Evolutionary conservation across 192 early-diverging fungal species (phyloP).

Genomic region (Hyaloraphidium curvatum): DNA sequence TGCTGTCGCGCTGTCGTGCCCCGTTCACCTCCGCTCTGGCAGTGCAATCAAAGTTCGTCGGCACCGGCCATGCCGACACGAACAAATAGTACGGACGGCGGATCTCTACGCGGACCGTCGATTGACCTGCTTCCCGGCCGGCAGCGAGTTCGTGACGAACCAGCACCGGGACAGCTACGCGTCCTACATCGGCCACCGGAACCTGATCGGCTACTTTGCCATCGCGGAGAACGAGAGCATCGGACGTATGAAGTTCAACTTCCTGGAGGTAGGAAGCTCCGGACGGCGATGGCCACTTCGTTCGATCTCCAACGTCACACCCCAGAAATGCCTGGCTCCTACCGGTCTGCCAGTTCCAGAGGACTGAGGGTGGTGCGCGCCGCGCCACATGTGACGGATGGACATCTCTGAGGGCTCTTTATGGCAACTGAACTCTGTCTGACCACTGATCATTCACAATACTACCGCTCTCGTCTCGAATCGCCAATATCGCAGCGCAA

Average conservation of each 20-base stretch:
- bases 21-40: neutral
- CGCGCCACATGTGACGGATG: neutral
- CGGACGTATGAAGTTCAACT: slow-evolving; percentile 47
- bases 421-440: no score
- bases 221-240: slow-evolving; percentile 75
- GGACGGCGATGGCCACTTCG: no score
- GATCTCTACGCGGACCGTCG: no score
- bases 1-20: neutral
- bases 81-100: slow-evolving; percentile 57
- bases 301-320: no score
- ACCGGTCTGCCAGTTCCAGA: no score
- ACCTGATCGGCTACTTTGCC: slow-evolving; percentile 57
- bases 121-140: no score
- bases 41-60: slow-evolving; percentile 73
- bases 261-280: slow-evolving; percentile 39
- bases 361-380: neutral
- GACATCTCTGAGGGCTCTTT: neutral
- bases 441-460: no score
- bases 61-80: slow-evolving; percentile 82
- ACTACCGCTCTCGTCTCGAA: no score
- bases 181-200: slow-evolving; percentile 55
- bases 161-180: slow-evolving; percentile 69
- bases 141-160: slow-evolving; percentile 70
- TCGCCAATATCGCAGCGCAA: no score
- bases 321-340: no score